Conservation (phyloP, 1,139 yeast species). For the Zygosaccharomyces sapae region DNA sequence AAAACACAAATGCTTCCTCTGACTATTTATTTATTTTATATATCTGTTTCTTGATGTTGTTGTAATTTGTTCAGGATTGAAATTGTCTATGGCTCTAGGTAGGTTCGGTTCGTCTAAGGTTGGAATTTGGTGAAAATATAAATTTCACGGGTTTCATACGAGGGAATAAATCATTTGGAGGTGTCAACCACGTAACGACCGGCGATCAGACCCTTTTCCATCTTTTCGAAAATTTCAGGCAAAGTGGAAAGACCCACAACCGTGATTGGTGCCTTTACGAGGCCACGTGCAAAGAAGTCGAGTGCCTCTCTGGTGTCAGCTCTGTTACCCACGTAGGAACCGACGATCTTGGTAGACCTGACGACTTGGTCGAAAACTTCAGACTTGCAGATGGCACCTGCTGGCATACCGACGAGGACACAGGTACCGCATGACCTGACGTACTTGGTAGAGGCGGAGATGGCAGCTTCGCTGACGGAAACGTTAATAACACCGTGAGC, state of each 20-base stretch:
- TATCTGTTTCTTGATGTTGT: too few relatives aligned
- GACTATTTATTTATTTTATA: too few relatives aligned
- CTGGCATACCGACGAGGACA: conserved; percentile 63
- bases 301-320: conserved; percentile 67
- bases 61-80: too few relatives aligned
- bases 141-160: too few relatives aligned
- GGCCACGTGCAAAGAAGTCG: conserved; percentile 62
- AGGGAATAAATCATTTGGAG: conserved; percentile 38
- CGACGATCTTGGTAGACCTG: conserved; percentile 52
- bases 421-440: conserved; percentile 58
- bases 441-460: conserved; percentile 52
- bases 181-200: conserved; percentile 66
- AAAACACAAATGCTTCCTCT: too few relatives aligned
- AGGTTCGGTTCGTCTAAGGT: too few relatives aligned
- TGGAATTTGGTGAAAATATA: too few relatives aligned
- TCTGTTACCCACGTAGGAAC: conserved; percentile 70
- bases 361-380: conserved; percentile 56
- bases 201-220: conserved; percentile 58
- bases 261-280: conserved; percentile 59
- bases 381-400: conserved; percentile 52
- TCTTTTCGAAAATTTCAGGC: conserved; percentile 50
- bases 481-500: conserved; percentile 62
- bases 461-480: conserved; percentile 56
- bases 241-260: conserved; percentile 55
- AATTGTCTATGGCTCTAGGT: too few relatives aligned